Evolutionary conservation across 371 early-diverging fungal genomes (phyloP), one percentile per base, ranked within the genome.

Genomic region (Cokeromyces recurvatus): DNA sequence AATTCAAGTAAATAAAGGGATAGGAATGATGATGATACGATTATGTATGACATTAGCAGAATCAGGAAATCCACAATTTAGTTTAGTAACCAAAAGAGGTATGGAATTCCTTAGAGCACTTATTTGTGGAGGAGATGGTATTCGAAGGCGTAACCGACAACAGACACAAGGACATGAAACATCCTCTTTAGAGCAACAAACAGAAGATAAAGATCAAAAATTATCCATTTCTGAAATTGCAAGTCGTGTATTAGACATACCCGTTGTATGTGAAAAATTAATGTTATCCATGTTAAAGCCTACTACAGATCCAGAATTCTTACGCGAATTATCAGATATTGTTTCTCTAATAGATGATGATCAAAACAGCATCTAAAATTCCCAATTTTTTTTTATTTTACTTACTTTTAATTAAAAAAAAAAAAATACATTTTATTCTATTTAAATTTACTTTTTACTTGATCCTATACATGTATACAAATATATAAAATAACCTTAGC

Each of bases 1-100:
- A 22, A 58, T 57, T 42, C 62, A 48, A 37, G 56, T 21, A 46
- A 78, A 57, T 52, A 69, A 58, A 54, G 72, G 64, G 36, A 65
- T 58, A 22, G 68, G 44, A 0, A 69, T 71, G 72, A 67, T 62
- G 51, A 53, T 82, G 31, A 46, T 82, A 31, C 59, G 73, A 38
- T 51, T 82, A 44, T 70, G 71, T 22, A 64, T 82, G 22, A 51
- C 74, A 4, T 49, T 79, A 44, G 78, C 74, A 5, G 78, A 82
- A 34, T 67, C 71, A 0, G 74, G 79, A 3, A 72, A 64, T 25
- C 62, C 65, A 4, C 66, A 74, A 20, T 70, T 64, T 44, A 27
- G 50, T 7, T 46, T 70, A 4, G 74, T 58, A 1, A 62, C 71
- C 0, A 60, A 65, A 31, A 63, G 71, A 27, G 70, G 68, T 7